Evolutionary conservation across 768 basidiomycete species (phyloP).

Genomic region (Boletales sp.): DNA sequence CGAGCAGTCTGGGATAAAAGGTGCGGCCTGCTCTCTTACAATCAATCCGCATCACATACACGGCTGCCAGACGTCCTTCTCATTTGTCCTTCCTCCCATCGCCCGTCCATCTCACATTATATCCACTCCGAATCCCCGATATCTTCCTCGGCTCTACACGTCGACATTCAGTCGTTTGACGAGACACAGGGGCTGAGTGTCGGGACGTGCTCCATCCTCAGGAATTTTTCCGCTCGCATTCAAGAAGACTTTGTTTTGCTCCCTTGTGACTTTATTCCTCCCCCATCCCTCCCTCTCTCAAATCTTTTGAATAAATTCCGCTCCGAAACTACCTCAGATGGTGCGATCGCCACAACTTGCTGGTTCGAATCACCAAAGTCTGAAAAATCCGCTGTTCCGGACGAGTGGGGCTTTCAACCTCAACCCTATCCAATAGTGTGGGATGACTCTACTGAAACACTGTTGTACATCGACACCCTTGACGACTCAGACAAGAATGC

Average conservation of each 20-base stretch:
- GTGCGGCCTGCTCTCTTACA: constrained; percentile 36
- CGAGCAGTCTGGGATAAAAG: constrained; percentile 81
- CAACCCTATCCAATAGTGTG: constrained; percentile 56
- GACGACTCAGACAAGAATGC: constrained; percentile 64
- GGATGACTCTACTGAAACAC: constrained; percentile 61
- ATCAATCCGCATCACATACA: constrained; percentile 6
- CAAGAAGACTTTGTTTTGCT: constrained; percentile 84
- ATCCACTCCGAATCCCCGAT: constrained; percentile 74
- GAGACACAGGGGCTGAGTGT: constrained; percentile 61
- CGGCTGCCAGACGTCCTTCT: constrained; percentile 69
- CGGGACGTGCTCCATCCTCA: constrained; percentile 74
- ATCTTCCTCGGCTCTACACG: constrained; percentile 55
- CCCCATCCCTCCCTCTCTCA: constrained; percentile 65
- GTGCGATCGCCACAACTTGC: constrained; percentile 60
- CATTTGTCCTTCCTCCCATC: constrained; percentile 78
- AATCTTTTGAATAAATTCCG: constrained; percentile 80
- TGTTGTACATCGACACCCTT: constrained; percentile 70
- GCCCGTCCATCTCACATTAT: constrained; percentile 74
- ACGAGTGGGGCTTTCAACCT: constrained; percentile 61
- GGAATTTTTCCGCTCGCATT: constrained; percentile 73
- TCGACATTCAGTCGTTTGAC: constrained; percentile 80
- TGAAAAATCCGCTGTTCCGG: constrained; percentile 54
- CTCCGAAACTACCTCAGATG: constrained; percentile 59
- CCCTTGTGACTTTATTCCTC: constrained; percentile 88
- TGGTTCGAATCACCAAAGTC: constrained; percentile 53